Evolutionary conservation across 1,284 basidiomycete genomes (phyloP).

Genomic region (Volvariella volvacea): DNA sequence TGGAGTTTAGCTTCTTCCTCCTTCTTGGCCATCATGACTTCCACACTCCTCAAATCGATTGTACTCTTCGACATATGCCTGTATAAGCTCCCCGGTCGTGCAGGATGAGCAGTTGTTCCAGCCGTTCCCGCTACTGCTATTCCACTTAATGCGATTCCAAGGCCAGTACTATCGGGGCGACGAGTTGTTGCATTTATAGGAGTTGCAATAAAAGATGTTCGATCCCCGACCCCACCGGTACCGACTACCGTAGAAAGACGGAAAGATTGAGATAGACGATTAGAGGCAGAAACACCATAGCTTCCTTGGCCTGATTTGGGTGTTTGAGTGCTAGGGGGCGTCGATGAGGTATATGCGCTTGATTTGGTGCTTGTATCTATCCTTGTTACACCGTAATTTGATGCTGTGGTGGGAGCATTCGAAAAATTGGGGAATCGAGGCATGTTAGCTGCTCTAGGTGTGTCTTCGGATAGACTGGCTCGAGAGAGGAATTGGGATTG

Average conservation of each 20-base stretch:
- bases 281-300: too few relatives aligned
- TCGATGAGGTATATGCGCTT: neutral
- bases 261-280: too few relatives aligned
- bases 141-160: too few relatives aligned
- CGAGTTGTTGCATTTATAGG: too few relatives aligned
- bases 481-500: conserved; percentile 1
- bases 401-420: conserved; percentile 3
- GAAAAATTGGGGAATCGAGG: conserved; percentile 3
- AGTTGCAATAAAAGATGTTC: too few relatives aligned
- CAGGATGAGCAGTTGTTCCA: neutral
- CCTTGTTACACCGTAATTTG: neutral
- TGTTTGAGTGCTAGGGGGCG: too few relatives aligned
- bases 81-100: neutral
- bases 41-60: conserved; percentile 32
- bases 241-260: too few relatives aligned
- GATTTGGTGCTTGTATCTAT: conserved; percentile 2
- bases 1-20: conserved; percentile 21
- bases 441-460: neutral
- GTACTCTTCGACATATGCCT: conserved; percentile 39
- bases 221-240: too few relatives aligned
- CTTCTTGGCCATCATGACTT: conserved; percentile 23
- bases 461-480: neutral
- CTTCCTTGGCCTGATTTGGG: too few relatives aligned
- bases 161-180: too few relatives aligned
- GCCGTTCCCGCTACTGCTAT: too few relatives aligned